Evolutionary conservation across 192 early-diverging fungal species (phyloP), one percentile per base, ranked within the genome.

Genomic region (Spizellomyces sp.): DNA sequence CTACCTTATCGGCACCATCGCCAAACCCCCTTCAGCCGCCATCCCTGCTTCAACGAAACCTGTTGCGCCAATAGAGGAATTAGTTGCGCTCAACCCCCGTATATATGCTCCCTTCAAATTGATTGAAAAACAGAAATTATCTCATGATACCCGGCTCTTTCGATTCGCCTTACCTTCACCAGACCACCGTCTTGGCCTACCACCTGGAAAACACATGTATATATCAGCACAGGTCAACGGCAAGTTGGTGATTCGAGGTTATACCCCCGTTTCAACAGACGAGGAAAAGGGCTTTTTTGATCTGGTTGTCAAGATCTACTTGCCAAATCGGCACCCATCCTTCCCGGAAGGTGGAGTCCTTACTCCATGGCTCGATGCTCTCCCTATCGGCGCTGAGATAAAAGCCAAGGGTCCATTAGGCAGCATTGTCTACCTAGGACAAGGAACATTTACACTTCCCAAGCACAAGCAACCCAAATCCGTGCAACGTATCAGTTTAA

Each of bases 241-340:
- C 71, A 86, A 88, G 75, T 86, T 85, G 64, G 82, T 84, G 59
- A 74, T 87, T 12, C 80, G 80, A 58, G 76, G 82, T 62, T 76
- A 89, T 8, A 85, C 92, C 48, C 85, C 93, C 45, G 83, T 92
- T 48, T 92, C 95, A 6, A 85, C 88, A 47, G 81, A 82, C 43
- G 80, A 81, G 57, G 80, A 76, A 15, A 77, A 75, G n/a, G 87
- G 84, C 12, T 74, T 88, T 67, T 81, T 96, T 78, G 93, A 93
- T 55, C 76, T 96, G 55, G 73, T 96, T 4, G 80, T 96, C 69
- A 95, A 95, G 79, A 70, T 86, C 58, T 95, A 96, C 69, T 3
- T 36, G 27, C 27, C 27, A 36, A 3, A 36, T 36, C 27, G 27
- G 27, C 27, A 36, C 3, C 27, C 27, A 36, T 36, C 27, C 27